Evolutionary conservation across 83 land plant species (phyloP).

Genomic region (Isoetes engelmannii): DNA sequence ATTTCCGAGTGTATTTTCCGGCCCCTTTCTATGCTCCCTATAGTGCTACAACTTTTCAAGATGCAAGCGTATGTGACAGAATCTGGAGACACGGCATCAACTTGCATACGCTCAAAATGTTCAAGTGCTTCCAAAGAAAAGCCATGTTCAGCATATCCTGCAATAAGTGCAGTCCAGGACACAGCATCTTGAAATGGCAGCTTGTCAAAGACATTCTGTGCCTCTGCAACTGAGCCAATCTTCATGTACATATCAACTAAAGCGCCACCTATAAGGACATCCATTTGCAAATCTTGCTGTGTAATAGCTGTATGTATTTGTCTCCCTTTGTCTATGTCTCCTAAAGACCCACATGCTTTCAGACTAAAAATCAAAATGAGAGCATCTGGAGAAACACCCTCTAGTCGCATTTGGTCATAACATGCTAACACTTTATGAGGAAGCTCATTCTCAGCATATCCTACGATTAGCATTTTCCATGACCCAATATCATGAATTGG

Average conservation of each 20-base stretch:
- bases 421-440: not conserved
- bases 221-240: not conserved
- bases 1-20: not conserved
- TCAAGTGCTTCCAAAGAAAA: not conserved
- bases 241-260: constrained; percentile 1
- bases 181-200: not conserved
- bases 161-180: not conserved
- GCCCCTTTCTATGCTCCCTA: not conserved
- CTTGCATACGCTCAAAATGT: not conserved
- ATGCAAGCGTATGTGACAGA: not conserved
- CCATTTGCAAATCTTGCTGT: no score
- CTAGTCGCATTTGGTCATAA: not conserved
- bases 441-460: not conserved
- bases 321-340: not conserved
- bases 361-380: not conserved
- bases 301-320: not conserved
- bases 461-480: not conserved
- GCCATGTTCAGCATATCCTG: not conserved
- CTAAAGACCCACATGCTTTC: constrained; percentile 2
- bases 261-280: not conserved
- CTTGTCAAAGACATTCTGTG: not conserved
- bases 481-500: not conserved
- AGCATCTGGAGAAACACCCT: constrained; percentile 3
- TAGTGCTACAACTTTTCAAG: not conserved
- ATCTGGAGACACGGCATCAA: not conserved